phyloP scores from a whole-genome alignment of 345 rosid species.

The Mercurialis annua region DNA sequence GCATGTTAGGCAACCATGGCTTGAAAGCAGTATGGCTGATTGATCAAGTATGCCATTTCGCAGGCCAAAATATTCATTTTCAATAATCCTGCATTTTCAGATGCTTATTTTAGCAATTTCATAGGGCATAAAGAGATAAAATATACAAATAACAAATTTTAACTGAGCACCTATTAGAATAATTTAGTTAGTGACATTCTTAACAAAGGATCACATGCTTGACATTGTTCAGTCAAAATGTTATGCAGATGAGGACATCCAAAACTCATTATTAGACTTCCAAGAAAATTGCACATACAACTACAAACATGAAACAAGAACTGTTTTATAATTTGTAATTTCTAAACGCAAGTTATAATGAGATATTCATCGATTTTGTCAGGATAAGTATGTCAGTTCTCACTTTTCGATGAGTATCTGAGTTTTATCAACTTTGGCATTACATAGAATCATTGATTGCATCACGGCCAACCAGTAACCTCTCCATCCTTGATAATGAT shows the following conservation, averaged over 20 bases:
- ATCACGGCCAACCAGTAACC: no score
- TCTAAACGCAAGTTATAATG: not conserved
- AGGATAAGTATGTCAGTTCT: no score
- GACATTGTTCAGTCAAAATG: not conserved
- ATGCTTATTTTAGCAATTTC: not conserved
- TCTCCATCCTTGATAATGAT: no score
- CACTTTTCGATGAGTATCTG: no score
- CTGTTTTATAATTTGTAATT: no score
- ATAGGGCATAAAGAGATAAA: not conserved
- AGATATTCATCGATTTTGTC: not conserved
- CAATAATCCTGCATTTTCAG: constrained; percentile 64
- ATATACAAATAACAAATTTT: not conserved
- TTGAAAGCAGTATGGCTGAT: constrained; percentile 86
- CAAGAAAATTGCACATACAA: not conserved
- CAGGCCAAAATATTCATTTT: constrained; percentile 86
- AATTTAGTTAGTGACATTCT: not conserved
- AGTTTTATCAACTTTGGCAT: no score
- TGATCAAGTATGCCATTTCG: constrained; percentile 94
- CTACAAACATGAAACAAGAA: no score
- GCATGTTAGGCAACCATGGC: constrained; percentile 69
- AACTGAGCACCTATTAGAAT: not conserved
- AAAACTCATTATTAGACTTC: not conserved
- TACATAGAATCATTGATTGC: no score
- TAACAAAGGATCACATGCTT: not conserved
- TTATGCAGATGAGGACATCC: no score